Percentiles rank a stretch among this genome's conserved stretches.
These are phyloP conservation scores for Fusarium sp. DNA, from an alignment of 2,329 filamentous ascomycete species.

Conservation along the genomic window DNA sequence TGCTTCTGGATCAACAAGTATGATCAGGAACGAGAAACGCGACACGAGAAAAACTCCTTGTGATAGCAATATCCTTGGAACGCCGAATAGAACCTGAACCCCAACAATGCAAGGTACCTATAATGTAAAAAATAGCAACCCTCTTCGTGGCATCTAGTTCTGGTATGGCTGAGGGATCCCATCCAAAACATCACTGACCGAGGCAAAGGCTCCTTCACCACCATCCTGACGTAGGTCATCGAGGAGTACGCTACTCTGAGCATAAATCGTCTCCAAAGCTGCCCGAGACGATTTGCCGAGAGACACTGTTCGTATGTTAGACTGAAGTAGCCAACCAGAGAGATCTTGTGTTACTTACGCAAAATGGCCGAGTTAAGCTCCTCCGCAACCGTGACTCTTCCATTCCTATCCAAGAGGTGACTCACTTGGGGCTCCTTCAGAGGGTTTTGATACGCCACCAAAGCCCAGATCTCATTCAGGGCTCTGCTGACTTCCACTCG, in stretches of 20 bases:
- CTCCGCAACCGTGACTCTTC: conserved; percentile 84
- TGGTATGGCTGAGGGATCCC: conserved; percentile 56
- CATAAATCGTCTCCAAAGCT: conserved; percentile 84
- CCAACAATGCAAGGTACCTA: conserved; percentile 30
- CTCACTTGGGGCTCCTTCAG: conserved; percentile 78
- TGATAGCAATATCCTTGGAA: conserved; percentile 30
- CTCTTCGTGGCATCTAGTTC: conserved; percentile 41
- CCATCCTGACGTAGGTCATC: conserved; percentile 83
- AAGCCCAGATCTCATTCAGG: conserved; percentile 85
- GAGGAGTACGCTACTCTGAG: conserved; percentile 88
- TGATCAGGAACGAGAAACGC: not conserved
- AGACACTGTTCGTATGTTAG: conserved; percentile 69
- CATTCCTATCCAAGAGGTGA: conserved; percentile 79
- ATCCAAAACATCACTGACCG: conserved; percentile 61
- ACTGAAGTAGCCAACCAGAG: not conserved
- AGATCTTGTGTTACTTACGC: conserved; percentile 64
- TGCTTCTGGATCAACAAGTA: not conserved
- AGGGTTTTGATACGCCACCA: conserved; percentile 88
- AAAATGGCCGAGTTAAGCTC: conserved; percentile 94
- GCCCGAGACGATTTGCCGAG: conserved; percentile 90
- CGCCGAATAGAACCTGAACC: conserved; percentile 40
- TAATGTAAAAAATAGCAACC: conserved; percentile 12
- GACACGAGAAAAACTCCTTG: conserved; percentile 26
- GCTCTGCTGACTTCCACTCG: conserved; percentile 76
- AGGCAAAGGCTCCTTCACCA: conserved; percentile 85